These are phyloP conservation scores for Cinchona pubescens DNA, from an alignment of 257 asterid species.

Conservation along the genomic window DNA sequence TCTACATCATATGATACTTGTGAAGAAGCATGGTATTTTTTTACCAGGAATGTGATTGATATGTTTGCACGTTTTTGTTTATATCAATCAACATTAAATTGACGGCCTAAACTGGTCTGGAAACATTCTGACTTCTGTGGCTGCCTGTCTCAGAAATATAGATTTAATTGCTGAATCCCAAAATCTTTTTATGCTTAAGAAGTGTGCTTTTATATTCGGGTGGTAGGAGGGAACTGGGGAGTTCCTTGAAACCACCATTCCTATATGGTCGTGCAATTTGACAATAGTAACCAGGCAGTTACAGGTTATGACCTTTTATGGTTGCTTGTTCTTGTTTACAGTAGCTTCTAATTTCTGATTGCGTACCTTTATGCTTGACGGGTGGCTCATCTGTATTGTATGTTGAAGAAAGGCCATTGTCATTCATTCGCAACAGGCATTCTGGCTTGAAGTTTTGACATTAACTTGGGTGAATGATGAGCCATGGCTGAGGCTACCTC, in stretches of 20 bases:
- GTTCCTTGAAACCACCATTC: background rate
- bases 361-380: no score
- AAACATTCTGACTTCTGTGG: no score
- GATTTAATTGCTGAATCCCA: background rate
- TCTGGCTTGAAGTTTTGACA: no score
- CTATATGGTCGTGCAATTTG: background rate
- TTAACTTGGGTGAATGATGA: no score
- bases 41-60: background rate
- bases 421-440: no score
- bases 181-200: background rate
- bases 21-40: background rate
- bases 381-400: no score
- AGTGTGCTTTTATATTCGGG: background rate
- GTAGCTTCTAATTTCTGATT: no score
- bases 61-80: background rate
- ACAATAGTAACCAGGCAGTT: background rate
- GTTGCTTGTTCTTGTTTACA: no score
- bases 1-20: no score
- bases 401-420: no score
- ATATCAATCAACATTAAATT: no score
- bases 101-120: background rate
- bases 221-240: background rate
- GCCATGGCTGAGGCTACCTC: no score
- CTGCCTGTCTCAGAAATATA: background rate
- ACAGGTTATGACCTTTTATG: background rate